A percentile compares a stretch with the other conserved stretches of the same genome.
Evolutionary conservation across 2,329 filamentous ascomycete species (phyloP).

Genomic region (Fusarium albidum): DNA sequence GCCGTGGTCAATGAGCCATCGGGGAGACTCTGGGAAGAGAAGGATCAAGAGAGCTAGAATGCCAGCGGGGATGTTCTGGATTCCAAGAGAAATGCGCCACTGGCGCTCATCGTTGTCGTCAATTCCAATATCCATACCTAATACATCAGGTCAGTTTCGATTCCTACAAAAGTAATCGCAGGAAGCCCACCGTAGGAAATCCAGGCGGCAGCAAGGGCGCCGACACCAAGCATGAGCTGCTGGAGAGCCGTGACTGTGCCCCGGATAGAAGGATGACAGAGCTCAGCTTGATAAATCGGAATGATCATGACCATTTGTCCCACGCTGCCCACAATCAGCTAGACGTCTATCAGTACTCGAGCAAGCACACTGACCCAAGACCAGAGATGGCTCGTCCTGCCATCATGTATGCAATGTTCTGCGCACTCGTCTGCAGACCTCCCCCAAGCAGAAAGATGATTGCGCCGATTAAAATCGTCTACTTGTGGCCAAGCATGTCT

Average conservation of each 20-base stretch:
- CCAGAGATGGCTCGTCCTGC: conserved; percentile 75
- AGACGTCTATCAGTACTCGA: not conserved
- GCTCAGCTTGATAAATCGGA: conserved; percentile 77
- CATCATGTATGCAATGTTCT: conserved; percentile 67
- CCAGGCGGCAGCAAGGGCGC: conserved; percentile 63
- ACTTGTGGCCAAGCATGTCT: conserved; percentile 73
- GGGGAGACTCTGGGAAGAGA: conserved; percentile 33
- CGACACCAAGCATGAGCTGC: conserved; percentile 83
- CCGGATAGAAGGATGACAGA: conserved; percentile 78
- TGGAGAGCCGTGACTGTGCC: conserved; percentile 77
- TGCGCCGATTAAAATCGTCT: conserved; percentile 76
- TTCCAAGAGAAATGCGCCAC: conserved; percentile 32
- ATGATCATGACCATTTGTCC: conserved; percentile 38
- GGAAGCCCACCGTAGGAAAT: conserved; percentile 15
- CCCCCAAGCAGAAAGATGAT: conserved; percentile 77
- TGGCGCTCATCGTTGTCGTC: conserved; percentile 14
- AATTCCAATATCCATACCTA: conserved; percentile 74
- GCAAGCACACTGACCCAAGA: conserved; percentile 56
- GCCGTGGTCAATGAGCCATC: conserved; percentile 70
- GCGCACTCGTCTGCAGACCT: conserved; percentile 74
- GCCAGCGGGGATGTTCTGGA: conserved; percentile 25
- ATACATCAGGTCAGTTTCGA: conserved; percentile 43
- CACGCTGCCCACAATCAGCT: conserved; percentile 25
- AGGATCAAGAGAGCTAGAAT: conserved; percentile 31
- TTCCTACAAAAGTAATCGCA: not conserved